Percentiles rank a stretch among this genome's conserved stretches.
These are phyloP conservation scores for Epichloe glyceriae DNA, from an alignment of 2,329 filamentous ascomycete genomes.

Conservation along the genomic window DNA sequence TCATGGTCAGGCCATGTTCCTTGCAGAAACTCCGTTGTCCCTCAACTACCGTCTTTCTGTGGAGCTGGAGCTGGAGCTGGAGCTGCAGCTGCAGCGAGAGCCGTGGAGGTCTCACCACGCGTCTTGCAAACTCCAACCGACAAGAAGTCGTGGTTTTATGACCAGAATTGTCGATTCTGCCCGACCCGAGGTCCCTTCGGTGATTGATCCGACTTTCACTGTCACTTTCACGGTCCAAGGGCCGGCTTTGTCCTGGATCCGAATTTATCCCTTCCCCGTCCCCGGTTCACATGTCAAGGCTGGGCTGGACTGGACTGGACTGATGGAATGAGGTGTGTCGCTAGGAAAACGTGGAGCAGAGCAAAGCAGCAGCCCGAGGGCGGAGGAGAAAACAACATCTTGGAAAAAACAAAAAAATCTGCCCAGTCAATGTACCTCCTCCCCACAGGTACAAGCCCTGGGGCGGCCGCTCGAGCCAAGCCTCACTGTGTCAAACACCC, in stretches of 20 bases:
- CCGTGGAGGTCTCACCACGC: no score
- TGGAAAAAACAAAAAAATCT: not conserved
- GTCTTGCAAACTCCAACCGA: no score
- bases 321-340: slow-evolving; percentile 11
- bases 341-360: slow-evolving; percentile 16
- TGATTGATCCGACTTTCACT: no score
- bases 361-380: not conserved
- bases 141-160: no score
- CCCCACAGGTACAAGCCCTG: slow-evolving; percentile 16
- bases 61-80: no score
- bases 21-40: not conserved
- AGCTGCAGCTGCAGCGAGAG: no score
- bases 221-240: not conserved
- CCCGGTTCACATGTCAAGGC: slow-evolving; percentile 1
- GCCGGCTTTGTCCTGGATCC: not conserved
- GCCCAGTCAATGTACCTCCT: slow-evolving; percentile 13
- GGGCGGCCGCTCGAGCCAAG: not conserved
- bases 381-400: not conserved
- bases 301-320: not conserved
- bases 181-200: no score
- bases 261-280: no score
- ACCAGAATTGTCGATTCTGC: no score
- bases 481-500: not conserved
- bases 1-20: not conserved
- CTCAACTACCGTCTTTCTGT: no score